Evolutionary conservation across 139 green algal species (phyloP).

Genomic region (Volvox africanus): DNA sequence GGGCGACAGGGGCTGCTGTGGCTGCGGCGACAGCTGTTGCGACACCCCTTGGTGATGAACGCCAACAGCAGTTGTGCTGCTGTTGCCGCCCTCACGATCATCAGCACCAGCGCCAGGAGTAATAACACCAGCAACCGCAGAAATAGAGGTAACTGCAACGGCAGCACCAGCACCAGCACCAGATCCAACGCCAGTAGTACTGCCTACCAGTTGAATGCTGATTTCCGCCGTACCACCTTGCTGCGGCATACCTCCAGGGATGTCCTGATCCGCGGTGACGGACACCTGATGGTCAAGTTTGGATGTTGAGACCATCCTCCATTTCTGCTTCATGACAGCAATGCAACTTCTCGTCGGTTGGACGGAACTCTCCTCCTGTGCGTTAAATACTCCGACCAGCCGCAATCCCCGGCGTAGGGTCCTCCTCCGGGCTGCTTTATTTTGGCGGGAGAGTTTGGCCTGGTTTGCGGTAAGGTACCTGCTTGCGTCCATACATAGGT

Average conservation of each 20-base stretch:
- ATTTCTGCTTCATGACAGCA: too few relatives aligned
- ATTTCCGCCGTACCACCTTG: background rate
- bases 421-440: too few relatives aligned
- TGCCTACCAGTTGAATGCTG: background rate
- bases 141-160: too few relatives aligned
- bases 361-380: background rate
- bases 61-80: too few relatives aligned
- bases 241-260: too few relatives aligned
- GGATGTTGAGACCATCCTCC: too few relatives aligned
- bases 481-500: background rate
- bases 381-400: background rate
- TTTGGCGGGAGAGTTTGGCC: background rate
- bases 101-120: background rate
- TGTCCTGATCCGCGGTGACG: too few relatives aligned
- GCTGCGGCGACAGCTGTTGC: background rate
- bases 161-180: too few relatives aligned
- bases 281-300: background rate
- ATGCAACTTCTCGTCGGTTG: too few relatives aligned
- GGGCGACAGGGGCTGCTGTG: too few relatives aligned
- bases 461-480: conserved; percentile 10
- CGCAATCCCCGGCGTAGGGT: too few relatives aligned
- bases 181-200: too few relatives aligned
- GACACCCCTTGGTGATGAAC: background rate
- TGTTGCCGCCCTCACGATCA: background rate
- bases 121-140: background rate